These are phyloP conservation scores for Geranomyces michiganensis DNA, from an alignment of 192 early-diverging fungal species.

Conservation along the genomic window DNA sequence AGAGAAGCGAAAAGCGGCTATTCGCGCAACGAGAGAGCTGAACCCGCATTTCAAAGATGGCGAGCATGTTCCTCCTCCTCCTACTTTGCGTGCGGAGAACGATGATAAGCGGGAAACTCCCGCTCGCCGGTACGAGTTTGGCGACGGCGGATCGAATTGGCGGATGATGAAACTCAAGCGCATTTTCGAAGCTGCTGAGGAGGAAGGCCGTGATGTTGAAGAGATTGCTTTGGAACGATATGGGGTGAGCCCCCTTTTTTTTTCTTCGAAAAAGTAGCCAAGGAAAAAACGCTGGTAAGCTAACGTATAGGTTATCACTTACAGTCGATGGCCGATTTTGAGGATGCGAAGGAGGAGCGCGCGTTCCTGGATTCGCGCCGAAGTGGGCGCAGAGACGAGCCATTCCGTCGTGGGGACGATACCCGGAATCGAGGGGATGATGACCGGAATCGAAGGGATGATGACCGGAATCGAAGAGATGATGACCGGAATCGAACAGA, in stretches of 20 bases:
- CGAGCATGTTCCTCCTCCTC: slow-evolving; percentile 15
- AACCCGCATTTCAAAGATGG: slow-evolving; percentile 42
- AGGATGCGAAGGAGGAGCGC: slow-evolving; percentile 68
- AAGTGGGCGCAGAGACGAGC: background rate
- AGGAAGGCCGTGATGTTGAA: slow-evolving; percentile 61
- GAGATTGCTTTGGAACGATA: slow-evolving; percentile 75
- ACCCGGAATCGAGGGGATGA: too few species aligned
- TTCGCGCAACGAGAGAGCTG: slow-evolving; percentile 41
- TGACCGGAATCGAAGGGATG: too few species aligned
- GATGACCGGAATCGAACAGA: too few species aligned
- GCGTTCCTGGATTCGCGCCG: slow-evolving; percentile 57
- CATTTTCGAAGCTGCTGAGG: slow-evolving; percentile 68
- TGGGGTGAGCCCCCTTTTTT: slow-evolving; percentile 51
- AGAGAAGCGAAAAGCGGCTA: slow-evolving; percentile 27
- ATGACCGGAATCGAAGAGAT: background rate
- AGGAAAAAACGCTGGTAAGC: background rate
- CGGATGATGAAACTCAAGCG: slow-evolving; percentile 79
- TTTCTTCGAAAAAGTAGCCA: background rate
- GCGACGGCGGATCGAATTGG: slow-evolving; percentile 63
- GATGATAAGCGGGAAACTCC: slow-evolving; percentile 6
- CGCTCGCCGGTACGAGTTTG: slow-evolving; percentile 37
- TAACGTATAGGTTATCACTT: background rate
- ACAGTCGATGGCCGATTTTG: slow-evolving; percentile 65
- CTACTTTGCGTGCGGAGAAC: background rate
- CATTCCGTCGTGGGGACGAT: background rate